Percentiles rank a stretch among this genome's conserved stretches.
phyloP scores from a whole-genome alignment of 2,329 filamentous ascomycete genomes.

The Allantophomopsis lycopodina region DNA sequence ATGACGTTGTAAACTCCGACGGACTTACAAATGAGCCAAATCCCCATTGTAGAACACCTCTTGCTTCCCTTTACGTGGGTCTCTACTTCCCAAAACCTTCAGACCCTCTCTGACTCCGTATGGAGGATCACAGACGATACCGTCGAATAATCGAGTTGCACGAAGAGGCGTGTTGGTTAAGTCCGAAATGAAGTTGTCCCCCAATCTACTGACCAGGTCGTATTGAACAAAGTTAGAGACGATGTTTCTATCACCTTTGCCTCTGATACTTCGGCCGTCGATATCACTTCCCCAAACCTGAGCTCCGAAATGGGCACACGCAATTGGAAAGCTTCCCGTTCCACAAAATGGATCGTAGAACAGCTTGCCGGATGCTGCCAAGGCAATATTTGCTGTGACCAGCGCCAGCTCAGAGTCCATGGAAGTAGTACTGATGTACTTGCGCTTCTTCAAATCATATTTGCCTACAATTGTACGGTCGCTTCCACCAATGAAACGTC shows the following conservation, averaged over 20 bases:
- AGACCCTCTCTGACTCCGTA: slow-evolving; percentile 91
- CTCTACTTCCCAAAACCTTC: slow-evolving; percentile 68
- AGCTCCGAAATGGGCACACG: slow-evolving; percentile 83
- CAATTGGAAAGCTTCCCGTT: slow-evolving; percentile 83
- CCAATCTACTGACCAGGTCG: slow-evolving; percentile 45
- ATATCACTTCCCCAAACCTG: slow-evolving; percentile 80
- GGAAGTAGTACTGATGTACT: slow-evolving; percentile 89
- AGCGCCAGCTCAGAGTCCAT: slow-evolving; percentile 95
- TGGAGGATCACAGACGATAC: slow-evolving; percentile 88
- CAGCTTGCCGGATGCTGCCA: slow-evolving; percentile 68
- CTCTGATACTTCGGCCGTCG: slow-evolving; percentile 77
- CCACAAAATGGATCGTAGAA: slow-evolving; percentile 95
- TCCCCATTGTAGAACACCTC: slow-evolving; percentile 55
- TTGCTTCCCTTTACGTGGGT: slow-evolving; percentile 43
- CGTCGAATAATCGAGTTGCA: slow-evolving; percentile 53
- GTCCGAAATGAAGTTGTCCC: slow-evolving; percentile 75
- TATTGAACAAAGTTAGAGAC: slow-evolving; percentile 77
- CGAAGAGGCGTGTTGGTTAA: slow-evolving; percentile 75
- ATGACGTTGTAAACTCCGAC: background rate
- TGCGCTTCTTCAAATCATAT: slow-evolving; percentile 84
- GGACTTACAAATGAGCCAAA: slow-evolving; percentile 49
- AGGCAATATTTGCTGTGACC: slow-evolving; percentile 81
- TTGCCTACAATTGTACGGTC: slow-evolving; percentile 53
- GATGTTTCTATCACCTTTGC: slow-evolving; percentile 40
- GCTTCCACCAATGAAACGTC: slow-evolving; percentile 54